Percentiles rank a stretch among this genome's conserved stretches.
phyloP scores from a whole-genome alignment of 1,284 basidiomycete genomes.

The Puccinia triticina region DNA sequence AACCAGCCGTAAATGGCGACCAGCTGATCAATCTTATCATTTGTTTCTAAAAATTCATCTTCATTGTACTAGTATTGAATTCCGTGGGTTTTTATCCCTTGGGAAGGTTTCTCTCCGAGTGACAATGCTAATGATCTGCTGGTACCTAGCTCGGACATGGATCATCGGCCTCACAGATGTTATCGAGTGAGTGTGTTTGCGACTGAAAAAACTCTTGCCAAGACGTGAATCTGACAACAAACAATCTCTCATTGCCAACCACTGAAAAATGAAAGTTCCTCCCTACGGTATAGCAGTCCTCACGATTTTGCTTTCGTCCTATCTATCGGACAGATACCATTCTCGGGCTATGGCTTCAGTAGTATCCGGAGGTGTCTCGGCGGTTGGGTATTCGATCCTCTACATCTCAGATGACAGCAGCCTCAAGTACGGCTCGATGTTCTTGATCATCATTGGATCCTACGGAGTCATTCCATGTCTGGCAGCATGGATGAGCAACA shows the following conservation, averaged over 20 bases:
- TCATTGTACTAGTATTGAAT: not conserved
- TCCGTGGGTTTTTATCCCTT: not conserved
- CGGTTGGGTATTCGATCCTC: slow-evolving; percentile 6
- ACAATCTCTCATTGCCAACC: not conserved
- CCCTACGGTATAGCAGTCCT: not conserved
- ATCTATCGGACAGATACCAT: slow-evolving; percentile 1
- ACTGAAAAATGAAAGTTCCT: not conserved
- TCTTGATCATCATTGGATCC: slow-evolving; percentile 21
- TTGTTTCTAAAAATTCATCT: not conserved
- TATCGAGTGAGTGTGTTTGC: not conserved
- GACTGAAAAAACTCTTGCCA: not conserved
- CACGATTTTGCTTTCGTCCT: not conserved
- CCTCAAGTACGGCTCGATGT: slow-evolving; percentile 28
- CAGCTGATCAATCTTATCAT: not conserved
- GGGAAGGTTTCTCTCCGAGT: not conserved
- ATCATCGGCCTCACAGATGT: not conserved
- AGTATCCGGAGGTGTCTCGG: not conserved
- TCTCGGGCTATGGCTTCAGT: slow-evolving; percentile 3
- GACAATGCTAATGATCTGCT: not conserved
- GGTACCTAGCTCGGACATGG: not conserved
- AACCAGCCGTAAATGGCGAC: not conserved
- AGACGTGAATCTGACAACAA: not conserved
- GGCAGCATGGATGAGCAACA: slow-evolving; percentile 41
- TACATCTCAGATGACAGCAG: slow-evolving; percentile 3
- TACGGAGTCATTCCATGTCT: slow-evolving; percentile 3